Percentiles rank a stretch among this genome's conserved stretches.
Evolutionary conservation across 495 filamentous ascomycete species (phyloP).

Genomic region (Penicillium subrubescens): DNA sequence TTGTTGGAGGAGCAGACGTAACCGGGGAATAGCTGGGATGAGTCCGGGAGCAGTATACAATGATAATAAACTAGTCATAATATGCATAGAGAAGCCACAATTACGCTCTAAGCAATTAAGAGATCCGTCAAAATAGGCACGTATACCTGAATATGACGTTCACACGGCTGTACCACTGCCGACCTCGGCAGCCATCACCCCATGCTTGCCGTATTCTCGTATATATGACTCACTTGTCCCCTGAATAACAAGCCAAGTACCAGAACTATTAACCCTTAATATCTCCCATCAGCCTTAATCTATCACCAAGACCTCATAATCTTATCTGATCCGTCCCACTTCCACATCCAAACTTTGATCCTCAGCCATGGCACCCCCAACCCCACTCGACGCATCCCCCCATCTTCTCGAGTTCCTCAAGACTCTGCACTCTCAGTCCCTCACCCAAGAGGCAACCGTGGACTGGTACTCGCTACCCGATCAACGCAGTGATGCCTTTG

Average conservation of each 20-base stretch:
- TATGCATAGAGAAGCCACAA: background rate
- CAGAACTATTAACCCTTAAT: background rate
- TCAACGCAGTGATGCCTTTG: conserved; percentile 25
- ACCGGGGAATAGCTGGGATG: background rate
- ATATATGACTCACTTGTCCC: background rate
- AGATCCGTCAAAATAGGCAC: background rate
- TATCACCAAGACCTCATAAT: background rate
- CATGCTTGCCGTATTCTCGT: background rate
- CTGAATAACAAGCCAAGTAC: background rate
- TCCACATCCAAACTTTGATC: background rate
- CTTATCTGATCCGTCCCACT: background rate
- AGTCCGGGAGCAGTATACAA: background rate
- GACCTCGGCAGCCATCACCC: background rate
- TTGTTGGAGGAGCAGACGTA: conserved; percentile 48
- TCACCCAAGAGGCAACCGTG: conserved; percentile 33
- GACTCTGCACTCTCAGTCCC: conserved; percentile 31
- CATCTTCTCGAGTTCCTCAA: conserved; percentile 27
- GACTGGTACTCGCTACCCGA: conserved; percentile 15
- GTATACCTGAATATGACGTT: background rate
- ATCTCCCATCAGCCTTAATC: background rate
- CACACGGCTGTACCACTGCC: background rate
- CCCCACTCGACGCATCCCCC: conserved; percentile 18
- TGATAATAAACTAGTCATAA: background rate
- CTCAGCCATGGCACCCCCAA: conserved; percentile 19
- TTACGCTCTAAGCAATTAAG: background rate